Evolutionary conservation across 805 yeast species (phyloP).

Genomic region (Wickerhamiella azymoides): DNA sequence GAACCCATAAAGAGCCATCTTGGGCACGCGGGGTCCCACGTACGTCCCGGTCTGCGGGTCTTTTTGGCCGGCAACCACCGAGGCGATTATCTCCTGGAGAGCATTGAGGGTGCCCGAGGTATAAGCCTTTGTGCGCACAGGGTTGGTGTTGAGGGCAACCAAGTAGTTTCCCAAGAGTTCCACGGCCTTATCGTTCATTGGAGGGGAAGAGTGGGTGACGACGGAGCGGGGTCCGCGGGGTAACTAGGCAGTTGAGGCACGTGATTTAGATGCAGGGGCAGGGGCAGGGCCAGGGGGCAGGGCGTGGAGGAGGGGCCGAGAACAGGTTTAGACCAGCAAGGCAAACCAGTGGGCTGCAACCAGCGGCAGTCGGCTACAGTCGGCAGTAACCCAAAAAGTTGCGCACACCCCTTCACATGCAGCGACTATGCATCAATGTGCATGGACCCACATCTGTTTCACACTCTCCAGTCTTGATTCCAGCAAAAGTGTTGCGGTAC

Average conservation of each 20-base stretch:
- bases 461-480: too few relatives aligned
- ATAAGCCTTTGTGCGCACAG: conserved; percentile 26
- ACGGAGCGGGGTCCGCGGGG: background rate
- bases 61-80: conserved; percentile 26
- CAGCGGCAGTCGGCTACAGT: too few relatives aligned
- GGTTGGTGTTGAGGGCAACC: conserved; percentile 19
- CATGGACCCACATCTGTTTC: too few relatives aligned
- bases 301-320: background rate
- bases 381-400: too few relatives aligned
- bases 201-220: background rate
- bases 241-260: background rate
- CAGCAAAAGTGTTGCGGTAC: too few relatives aligned
- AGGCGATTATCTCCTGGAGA: conserved; percentile 25
- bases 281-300: background rate
- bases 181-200: conserved; percentile 4
- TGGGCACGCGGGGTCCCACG: conserved; percentile 25
- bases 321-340: too few relatives aligned
- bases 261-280: background rate
- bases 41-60: conserved; percentile 24
- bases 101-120: conserved; percentile 27
- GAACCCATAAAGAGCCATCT: conserved; percentile 29
- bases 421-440: too few relatives aligned
- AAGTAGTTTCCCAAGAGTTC: conserved; percentile 18
- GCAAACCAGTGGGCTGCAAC: too few relatives aligned
- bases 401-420: too few relatives aligned